Conservation (phyloP, 202 grass and related monocot species). For the Carex sylvatica region DNA sequence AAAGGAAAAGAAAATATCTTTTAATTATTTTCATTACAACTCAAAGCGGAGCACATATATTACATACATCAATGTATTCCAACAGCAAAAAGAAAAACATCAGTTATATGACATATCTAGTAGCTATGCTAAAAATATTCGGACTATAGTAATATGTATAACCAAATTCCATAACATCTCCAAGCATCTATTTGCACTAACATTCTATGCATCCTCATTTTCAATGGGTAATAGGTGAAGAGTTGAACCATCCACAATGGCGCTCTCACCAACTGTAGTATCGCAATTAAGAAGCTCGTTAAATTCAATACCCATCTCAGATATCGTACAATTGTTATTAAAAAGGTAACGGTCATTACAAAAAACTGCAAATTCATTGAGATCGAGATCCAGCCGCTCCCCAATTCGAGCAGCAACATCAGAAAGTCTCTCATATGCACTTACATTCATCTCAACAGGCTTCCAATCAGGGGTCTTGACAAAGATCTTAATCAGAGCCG, state of each 20-base stretch:
- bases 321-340: no score
- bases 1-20: not conserved
- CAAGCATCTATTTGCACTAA: not conserved
- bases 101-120: not conserved
- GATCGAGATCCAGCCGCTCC: not conserved
- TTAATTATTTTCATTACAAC: not conserved
- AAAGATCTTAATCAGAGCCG: conserved; percentile 28
- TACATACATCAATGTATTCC: not conserved
- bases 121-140: not conserved
- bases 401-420: not conserved
- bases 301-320: no score
- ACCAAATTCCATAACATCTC: not conserved
- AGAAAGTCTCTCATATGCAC: conserved; percentile 16
- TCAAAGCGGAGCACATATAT: not conserved
- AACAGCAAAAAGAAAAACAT: not conserved
- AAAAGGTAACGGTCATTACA: not conserved
- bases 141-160: not conserved
- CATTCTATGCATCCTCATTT: not conserved
- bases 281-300: no score
- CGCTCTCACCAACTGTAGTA: no score
- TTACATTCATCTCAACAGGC: conserved; percentile 32
- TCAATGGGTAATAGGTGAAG: not conserved
- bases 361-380: not conserved
- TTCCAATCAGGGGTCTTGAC: conserved; percentile 37
- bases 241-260: not conserved